Evolutionary conservation across 179 eudicot species (phyloP).

Genomic region (Amaranthus tricolor): DNA sequence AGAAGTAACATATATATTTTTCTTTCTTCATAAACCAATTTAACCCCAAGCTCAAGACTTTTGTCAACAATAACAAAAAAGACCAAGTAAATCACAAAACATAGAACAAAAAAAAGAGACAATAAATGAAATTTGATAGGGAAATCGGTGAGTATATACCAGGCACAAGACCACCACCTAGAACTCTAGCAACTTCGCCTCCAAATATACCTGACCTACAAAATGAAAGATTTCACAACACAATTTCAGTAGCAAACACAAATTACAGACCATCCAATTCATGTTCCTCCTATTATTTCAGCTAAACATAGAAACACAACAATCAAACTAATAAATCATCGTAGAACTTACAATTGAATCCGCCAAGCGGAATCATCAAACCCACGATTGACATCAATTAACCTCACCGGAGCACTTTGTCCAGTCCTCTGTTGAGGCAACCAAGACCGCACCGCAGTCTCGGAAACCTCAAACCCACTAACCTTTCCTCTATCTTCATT

Average conservation of each 20-base stretch:
- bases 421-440: slow-evolving; percentile 40
- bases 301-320: neutral
- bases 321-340: neutral
- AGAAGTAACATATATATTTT: neutral
- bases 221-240: neutral
- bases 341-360: slow-evolving; percentile 62
- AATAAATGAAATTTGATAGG: neutral
- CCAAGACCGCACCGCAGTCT: slow-evolving; percentile 62
- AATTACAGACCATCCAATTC: neutral
- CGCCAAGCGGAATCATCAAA: slow-evolving; percentile 66
- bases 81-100: neutral
- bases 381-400: slow-evolving; percentile 65
- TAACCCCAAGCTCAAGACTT: slow-evolving; percentile 4
- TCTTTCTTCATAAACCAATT: neutral
- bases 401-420: slow-evolving; percentile 50
- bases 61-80: neutral
- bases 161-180: slow-evolving; percentile 97
- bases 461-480: slow-evolving; percentile 54
- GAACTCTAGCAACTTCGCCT: slow-evolving; percentile 80
- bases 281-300: neutral
- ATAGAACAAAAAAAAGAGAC: neutral
- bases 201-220: slow-evolving; percentile 76
- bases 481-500: slow-evolving; percentile 27
- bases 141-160: slow-evolving; percentile 35
- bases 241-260: neutral